Base-by-base conservation (phyloP, 257 asterid genomes). In the Solanum pennellii region DNA sequence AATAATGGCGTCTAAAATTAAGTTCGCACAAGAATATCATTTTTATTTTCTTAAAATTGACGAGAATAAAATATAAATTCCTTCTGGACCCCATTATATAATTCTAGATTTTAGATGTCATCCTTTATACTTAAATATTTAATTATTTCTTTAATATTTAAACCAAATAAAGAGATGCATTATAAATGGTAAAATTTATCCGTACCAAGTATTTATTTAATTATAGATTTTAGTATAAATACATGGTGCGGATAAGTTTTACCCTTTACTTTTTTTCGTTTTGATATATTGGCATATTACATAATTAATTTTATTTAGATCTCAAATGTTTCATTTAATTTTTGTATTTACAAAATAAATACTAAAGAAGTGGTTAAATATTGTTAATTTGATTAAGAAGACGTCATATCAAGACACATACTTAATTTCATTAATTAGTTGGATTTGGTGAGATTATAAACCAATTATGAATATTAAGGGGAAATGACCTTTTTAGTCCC, bases 161-260 rank as follows among this genome's bases (percentile, higher is more conserved):
- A 60, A 23, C 69, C 69, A 60, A 10, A 23, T 9, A 37, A 37
- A 37, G 37, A 37, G 39, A 37, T 37, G 39, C 7, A 37, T 37
- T 7, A 37, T 33, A 37, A 1, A 5, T 1, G 39, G 7, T 37
- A 37, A 1, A 37, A 37, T 6, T 37, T 5, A 37, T 7, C 7
- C 39, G 0, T 5, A 37, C 1, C 7, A 1, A 37, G 39, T 37
- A 5, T 1, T 37, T 37, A 37, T 6, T 5, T 37, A 5, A 37
- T 37, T 5, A 37, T 5, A 1, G 1, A 37, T 5, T 37, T 5
- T 37, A 6, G 0, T 37, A 1, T 37, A 37, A 37, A 37, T 0
- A 37, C 0, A 0, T 6, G 7, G 0, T 37, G 39, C 7, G 1
- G 0, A 37, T 37, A 37, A 37, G 7, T 37, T 37, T 37, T 37